Evolutionary conservation across 163 green algal genomes (phyloP).

Genomic region (Smithsoniella earleae): DNA sequence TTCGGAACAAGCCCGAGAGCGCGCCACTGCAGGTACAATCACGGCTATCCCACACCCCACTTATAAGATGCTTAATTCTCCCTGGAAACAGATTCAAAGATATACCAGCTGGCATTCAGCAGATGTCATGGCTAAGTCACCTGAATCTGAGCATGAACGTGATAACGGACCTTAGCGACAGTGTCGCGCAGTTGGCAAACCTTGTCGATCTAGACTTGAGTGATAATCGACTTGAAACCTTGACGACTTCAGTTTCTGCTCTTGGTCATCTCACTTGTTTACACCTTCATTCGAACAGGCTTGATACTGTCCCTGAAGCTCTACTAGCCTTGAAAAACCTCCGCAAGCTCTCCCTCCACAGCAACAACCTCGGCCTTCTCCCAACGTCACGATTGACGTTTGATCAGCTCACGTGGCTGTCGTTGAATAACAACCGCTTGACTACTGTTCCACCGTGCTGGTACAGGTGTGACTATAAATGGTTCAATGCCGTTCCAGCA

Average conservation of each 20-base stretch:
- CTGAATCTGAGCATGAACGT: constrained; percentile 27
- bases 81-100: background rate
- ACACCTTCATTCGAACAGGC: constrained; percentile 19
- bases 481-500: background rate
- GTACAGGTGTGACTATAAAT: background rate
- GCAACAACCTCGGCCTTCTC: background rate
- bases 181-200: background rate
- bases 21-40: too few relatives aligned
- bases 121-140: constrained; percentile 1
- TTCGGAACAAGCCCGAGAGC: too few relatives aligned
- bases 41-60: too few relatives aligned
- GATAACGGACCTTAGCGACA: background rate
- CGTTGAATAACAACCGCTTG: constrained; percentile 16
- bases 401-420: constrained; percentile 19
- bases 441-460: background rate
- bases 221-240: background rate
- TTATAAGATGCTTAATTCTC: too few relatives aligned
- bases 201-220: background rate
- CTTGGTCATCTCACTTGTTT: constrained; percentile 8
- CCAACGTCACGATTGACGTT: background rate
- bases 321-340: background rate
- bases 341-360: constrained; percentile 23
- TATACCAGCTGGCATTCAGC: background rate
- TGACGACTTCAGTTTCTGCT: background rate
- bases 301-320: background rate